Evolutionary conservation across 805 yeast genomes (phyloP).

Genomic region (Teunomyces atbi): DNA sequence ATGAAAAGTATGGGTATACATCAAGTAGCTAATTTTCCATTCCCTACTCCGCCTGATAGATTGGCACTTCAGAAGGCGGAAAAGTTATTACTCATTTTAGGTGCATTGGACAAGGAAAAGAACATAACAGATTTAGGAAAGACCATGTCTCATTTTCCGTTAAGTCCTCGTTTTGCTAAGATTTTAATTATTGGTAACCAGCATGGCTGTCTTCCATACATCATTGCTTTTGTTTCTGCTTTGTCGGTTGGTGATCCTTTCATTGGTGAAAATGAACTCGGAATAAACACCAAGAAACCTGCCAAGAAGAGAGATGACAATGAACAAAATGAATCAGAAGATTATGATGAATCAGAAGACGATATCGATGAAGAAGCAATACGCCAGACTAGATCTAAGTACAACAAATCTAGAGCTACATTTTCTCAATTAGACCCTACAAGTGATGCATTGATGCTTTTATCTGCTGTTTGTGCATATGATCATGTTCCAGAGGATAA

Average conservation of each 20-base stretch:
- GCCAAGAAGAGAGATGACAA: conserved; percentile 17
- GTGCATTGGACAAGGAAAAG: conserved; percentile 65
- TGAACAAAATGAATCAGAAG: conserved; percentile 32
- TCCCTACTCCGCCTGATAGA: conserved; percentile 89
- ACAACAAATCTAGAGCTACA: conserved; percentile 53
- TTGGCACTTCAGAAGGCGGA: conserved; percentile 62
- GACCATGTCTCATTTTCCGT: conserved; percentile 86
- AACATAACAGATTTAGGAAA: conserved; percentile 75
- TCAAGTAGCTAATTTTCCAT: conserved; percentile 87
- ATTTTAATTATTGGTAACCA: conserved; percentile 88
- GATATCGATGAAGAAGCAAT: conserved; percentile 37
- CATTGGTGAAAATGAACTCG: conserved; percentile 69
- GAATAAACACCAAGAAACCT: conserved; percentile 33
- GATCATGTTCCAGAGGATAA: conserved; percentile 64
- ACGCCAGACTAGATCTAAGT: conserved; percentile 49
- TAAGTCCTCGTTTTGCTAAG: conserved; percentile 90
- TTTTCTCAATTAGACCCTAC: conserved; percentile 68
- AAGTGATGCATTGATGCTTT: conserved; percentile 71
- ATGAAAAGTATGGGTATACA: conserved; percentile 98
- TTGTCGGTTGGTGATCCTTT: conserved; percentile 94
- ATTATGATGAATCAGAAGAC: conserved; percentile 34
- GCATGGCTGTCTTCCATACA: conserved; percentile 76
- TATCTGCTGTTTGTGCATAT: conserved; percentile 84
- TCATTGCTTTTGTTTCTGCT: conserved; percentile 90
- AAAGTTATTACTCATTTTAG: conserved; percentile 62